phyloP scores from a whole-genome alignment of 2,329 filamentous ascomycete genomes.

The Pyrenophora teres region DNA sequence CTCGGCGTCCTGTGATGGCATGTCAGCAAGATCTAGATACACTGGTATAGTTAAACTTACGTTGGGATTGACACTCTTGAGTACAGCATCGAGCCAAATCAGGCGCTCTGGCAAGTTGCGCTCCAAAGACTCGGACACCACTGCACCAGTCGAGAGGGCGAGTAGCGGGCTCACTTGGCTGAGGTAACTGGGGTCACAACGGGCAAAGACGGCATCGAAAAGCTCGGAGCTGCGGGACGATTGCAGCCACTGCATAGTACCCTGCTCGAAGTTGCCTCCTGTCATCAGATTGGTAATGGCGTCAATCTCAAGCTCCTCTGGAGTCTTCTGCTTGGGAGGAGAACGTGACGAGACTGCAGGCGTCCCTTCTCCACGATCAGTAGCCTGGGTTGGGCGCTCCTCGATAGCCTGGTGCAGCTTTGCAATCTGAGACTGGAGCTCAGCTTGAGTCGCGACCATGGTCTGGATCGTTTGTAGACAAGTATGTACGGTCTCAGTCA shows the following conservation, averaged over 20 bases:
- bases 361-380: constrained; percentile 12
- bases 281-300: constrained; percentile 67
- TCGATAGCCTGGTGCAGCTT: constrained; percentile 51
- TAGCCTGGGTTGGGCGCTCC: constrained; percentile 28
- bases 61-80: constrained; percentile 58
- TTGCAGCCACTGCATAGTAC: constrained; percentile 64
- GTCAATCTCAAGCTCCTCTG: constrained; percentile 63
- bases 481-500: constrained; percentile 68
- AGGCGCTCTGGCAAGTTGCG: constrained; percentile 61
- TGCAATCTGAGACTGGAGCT: constrained; percentile 64
- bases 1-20: constrained; percentile 53
- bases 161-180: constrained; percentile 61
- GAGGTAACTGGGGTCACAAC: constrained; percentile 62
- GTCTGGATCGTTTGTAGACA: constrained; percentile 71
- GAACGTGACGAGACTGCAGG: constrained; percentile 42
- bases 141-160: constrained; percentile 64
- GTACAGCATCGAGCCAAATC: constrained; percentile 62
- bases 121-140: constrained; percentile 62
- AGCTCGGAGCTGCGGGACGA: constrained; percentile 62
- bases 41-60: constrained; percentile 47
- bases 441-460: constrained; percentile 70
- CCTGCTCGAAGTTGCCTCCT: constrained; percentile 56
- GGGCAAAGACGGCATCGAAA: constrained; percentile 66
- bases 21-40: constrained; percentile 18
- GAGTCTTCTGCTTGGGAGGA: constrained; percentile 51